Evolutionary conservation across 306 rosid species (phyloP), one percentile per base, ranked within the genome.

Genomic region (Rosa multiflora): DNA sequence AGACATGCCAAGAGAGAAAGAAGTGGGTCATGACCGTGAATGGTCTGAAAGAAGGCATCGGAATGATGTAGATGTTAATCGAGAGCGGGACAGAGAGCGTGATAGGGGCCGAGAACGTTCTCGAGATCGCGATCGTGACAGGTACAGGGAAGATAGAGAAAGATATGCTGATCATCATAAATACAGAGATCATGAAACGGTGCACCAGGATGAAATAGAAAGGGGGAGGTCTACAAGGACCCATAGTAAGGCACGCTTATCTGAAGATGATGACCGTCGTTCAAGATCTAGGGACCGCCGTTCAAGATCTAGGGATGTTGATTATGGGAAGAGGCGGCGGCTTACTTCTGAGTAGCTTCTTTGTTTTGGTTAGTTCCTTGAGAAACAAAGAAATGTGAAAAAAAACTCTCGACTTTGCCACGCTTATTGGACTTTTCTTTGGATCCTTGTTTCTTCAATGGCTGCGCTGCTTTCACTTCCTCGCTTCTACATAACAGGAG

Each of bases 281-380:
- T 90, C 99, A 42, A 89, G 96, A 80, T 81, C 99, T 42, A 96
- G 88, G 83, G 99, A 96, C 14, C 91, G 83, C 80, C 97, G 92
- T 71, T 90, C 99, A 37, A 89, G 96, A 80, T 81, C 99, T 46
- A 93, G 88, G 84, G 99, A 96, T 87, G 92, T 90, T 84, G 99
- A 96, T 82, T 91, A 93, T 86, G 97, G 98, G 78, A 93, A 96
- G 89, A 89, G 96, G 92, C 86, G 98, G 80, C 79, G 98, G 70
- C 91, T 89, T 58, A 87, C 98, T 70, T 95, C 98, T 9, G 97
- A 95, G 76, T 95, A 86, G 86, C 83, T 70, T 74, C 39, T 80
- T 53, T 74, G 73, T 48, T 79, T 67, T 74, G 39, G 76, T 26
- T 64, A 32, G 74, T 86, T 84, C 73, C 81, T 79, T 66, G 32